Evolutionary conservation across 2,329 filamentous ascomycete genomes (phyloP).

Genomic region (Penicillium palitans): DNA sequence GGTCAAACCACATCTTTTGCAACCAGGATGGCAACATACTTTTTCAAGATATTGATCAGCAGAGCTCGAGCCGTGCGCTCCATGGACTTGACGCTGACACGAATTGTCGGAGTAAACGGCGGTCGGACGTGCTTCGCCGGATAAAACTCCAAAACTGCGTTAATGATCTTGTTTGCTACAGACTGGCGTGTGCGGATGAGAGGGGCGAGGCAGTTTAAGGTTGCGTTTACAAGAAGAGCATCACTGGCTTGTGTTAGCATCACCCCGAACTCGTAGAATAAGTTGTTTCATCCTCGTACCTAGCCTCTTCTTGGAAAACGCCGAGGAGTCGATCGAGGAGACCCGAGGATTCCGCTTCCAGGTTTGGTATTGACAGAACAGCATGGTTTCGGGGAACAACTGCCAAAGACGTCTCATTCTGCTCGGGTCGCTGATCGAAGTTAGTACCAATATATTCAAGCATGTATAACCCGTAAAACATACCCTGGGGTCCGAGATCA

Average conservation of each 20-base stretch:
- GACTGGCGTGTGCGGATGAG: conserved; percentile 79
- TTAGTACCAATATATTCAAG: conserved; percentile 14
- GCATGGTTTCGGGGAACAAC: conserved; percentile 83
- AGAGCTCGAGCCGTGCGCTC: conserved; percentile 87
- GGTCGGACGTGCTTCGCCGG: conserved; percentile 77
- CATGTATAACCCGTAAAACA: conserved; percentile 32
- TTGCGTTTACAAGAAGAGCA: conserved; percentile 83
- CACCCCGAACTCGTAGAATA: neutral
- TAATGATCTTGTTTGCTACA: conserved; percentile 81
- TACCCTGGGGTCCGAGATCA: conserved; percentile 80
- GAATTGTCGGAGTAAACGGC: conserved; percentile 73
- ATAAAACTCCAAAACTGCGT: conserved; percentile 85
- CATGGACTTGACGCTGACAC: conserved; percentile 87
- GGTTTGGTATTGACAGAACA: conserved; percentile 71
- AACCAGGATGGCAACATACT: conserved; percentile 50
- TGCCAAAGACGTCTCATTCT: conserved; percentile 80
- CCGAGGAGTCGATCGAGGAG: conserved; percentile 84
- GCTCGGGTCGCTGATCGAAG: conserved; percentile 61
- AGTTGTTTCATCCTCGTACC: conserved; percentile 51
- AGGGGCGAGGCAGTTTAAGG: conserved; percentile 81
- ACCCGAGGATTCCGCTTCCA: conserved; percentile 91
- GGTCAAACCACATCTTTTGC: conserved; percentile 23
- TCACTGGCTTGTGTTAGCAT: conserved; percentile 58
- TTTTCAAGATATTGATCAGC: conserved; percentile 77
- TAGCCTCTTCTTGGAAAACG: conserved; percentile 81